Base-by-base conservation (phyloP, 106 monocot species). In the Dendrobium officinale region DNA sequence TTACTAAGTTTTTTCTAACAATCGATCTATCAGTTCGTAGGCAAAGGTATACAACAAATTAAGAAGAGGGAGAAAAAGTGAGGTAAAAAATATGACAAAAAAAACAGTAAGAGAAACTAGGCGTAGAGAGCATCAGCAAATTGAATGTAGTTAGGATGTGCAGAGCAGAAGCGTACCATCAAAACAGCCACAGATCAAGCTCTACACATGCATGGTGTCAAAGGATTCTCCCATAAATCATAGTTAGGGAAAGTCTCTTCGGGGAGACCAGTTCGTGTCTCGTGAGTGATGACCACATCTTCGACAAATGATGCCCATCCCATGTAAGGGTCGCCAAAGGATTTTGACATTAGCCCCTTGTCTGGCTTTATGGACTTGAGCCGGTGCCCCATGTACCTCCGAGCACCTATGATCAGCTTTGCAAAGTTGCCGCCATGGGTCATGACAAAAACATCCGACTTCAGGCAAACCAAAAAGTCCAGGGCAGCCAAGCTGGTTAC, bases 401-500 rank as follows among this genome's bases (percentile, higher is more conserved):
- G 89, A 59, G 89, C 90, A 1, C 98, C 95, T 4, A 98, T 98
- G 59, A 98, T 95, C 77, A 98, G 88, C 83, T 95, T 98, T 0
- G 98, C 95, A 59, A 95, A 98, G 68, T 98, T 95, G 49, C 95
- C 98, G 2, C 98, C 95, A 68, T 93, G 98, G 22, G 95, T 98
- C 98, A 95, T 98, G 16, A 98, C 98, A 67, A 98, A 98, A 19
- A 95, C 98, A 54, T 98, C 98, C 0, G 92, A 98, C 75, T 95
- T 92, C 43, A 95, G 68, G 85, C 98, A 98, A 24, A 98, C 98
- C 74, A 98, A 83, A 86, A 98, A 98, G 74, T 98, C 98, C 10
- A 98, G 80, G 45, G 98, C 98, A 44, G 98, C 98, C 72, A 98
- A 83, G 80, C 92, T 95, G 4, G 94, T 95, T 15, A 98, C 98